Percentiles rank a stretch among this genome's conserved stretches.
These are phyloP conservation scores for Dryadomyces sulphureus DNA, from an alignment of 2,329 filamentous ascomycete species.

Conservation along the genomic window DNA sequence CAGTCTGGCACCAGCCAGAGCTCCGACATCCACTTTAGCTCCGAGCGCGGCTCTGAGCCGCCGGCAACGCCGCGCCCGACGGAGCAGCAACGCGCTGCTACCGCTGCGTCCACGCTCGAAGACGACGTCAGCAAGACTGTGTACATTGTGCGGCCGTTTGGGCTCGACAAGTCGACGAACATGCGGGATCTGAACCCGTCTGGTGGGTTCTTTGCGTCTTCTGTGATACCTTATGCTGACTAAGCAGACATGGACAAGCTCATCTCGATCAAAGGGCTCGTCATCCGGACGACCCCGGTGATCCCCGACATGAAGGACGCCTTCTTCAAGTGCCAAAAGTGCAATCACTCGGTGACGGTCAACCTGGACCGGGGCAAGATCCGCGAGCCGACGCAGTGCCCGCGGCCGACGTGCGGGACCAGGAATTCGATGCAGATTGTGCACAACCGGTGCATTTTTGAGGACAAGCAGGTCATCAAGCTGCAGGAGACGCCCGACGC, in stretches of 20 bases:
- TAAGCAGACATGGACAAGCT: slow-evolving; percentile 78
- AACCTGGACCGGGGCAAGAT: slow-evolving; percentile 94
- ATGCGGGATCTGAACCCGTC: slow-evolving; percentile 87
- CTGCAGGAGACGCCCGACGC: slow-evolving; percentile 93
- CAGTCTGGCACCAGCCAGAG: slow-evolving; percentile 28
- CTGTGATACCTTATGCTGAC: no score
- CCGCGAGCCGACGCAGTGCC: slow-evolving; percentile 81
- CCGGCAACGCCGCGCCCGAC: slow-evolving; percentile 28
- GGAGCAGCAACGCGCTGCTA: slow-evolving; percentile 18
- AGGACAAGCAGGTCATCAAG: slow-evolving; percentile 98
- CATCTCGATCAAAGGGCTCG: slow-evolving; percentile 85
- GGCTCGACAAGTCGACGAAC: slow-evolving; percentile 75
- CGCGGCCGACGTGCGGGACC: slow-evolving; percentile 63
- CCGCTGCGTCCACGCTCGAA: slow-evolving; percentile 38
- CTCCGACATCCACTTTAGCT: slow-evolving; percentile 66
- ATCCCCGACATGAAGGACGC: slow-evolving; percentile 99
- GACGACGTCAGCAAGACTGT: slow-evolving; percentile 65
- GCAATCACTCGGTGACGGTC: slow-evolving; percentile 80
- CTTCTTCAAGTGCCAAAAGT: slow-evolving; percentile 91
- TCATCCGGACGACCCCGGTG: slow-evolving; percentile 88
- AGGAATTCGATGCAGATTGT: slow-evolving; percentile 97
- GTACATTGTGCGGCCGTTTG: slow-evolving; percentile 82
- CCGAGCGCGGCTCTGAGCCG: slow-evolving; percentile 46
- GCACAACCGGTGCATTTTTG: slow-evolving; percentile 87
- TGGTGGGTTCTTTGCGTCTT: no score